phyloP scores from a whole-genome alignment of 495 filamentous ascomycete species.

The Xylaria venustula region DNA sequence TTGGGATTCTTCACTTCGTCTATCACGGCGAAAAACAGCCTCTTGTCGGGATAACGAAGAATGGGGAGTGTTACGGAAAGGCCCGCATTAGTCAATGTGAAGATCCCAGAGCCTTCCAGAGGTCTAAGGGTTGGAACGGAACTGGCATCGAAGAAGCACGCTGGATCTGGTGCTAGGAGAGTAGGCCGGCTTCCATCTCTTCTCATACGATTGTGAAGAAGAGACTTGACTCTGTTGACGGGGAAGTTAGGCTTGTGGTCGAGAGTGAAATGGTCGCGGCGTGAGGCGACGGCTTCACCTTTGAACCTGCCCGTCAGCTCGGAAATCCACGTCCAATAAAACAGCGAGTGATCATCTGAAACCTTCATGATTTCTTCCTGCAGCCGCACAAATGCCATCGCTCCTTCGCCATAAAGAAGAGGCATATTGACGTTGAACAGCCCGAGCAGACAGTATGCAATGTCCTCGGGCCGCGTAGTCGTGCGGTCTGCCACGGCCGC shows the following conservation, averaged over 20 bases:
- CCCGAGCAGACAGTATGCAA: slow-evolving; percentile 24
- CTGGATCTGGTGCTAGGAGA: slow-evolving; percentile 12
- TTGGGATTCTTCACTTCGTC: background rate
- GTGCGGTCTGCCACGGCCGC: slow-evolving; percentile 18
- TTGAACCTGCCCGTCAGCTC: slow-evolving; percentile 1
- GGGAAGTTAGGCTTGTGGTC: slow-evolving; percentile 7
- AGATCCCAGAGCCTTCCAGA: background rate
- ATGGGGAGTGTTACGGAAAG: slow-evolving; percentile 15
- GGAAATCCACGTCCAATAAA: slow-evolving; percentile 16
- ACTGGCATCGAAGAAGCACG: slow-evolving; percentile 12
- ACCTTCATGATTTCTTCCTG: slow-evolving; percentile 20
- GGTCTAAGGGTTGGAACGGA: slow-evolving; percentile 4
- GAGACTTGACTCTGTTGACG: background rate
- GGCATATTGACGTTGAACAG: slow-evolving; percentile 25
- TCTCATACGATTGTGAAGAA: background rate
- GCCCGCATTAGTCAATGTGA: slow-evolving; percentile 15
- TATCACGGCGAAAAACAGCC: slow-evolving; percentile 10
- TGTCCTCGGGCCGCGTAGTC: slow-evolving; percentile 24
- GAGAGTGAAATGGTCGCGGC: background rate
- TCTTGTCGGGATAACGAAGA: background rate
- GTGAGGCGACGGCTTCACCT: background rate
- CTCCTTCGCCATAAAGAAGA: slow-evolving; percentile 26
- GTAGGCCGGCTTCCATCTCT: slow-evolving; percentile 9
- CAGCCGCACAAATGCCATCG: slow-evolving; percentile 20
- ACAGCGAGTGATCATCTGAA: slow-evolving; percentile 16